Evolutionary conservation across 805 yeast genomes (phyloP).

Genomic region (Pichia eremophila): DNA sequence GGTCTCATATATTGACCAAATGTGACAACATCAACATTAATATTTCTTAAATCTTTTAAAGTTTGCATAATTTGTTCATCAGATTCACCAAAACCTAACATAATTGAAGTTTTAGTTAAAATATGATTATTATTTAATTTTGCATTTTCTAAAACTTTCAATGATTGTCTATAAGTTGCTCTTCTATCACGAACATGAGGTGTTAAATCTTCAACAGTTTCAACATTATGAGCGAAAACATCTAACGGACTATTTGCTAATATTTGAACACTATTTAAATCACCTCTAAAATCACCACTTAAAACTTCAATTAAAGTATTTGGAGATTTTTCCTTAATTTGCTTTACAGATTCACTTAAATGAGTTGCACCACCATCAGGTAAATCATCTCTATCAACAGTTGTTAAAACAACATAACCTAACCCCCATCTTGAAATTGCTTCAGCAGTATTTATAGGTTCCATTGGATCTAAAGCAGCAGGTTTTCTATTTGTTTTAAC

Average conservation of each 20-base stretch:
- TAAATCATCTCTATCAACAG: constrained; percentile 95
- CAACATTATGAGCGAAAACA: constrained; percentile 94
- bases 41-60: constrained; percentile 61
- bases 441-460: constrained; percentile 96
- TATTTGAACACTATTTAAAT: constrained; percentile 65
- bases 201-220: constrained; percentile 91
- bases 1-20: constrained; percentile 99
- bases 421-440: constrained; percentile 97
- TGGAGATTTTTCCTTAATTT: constrained; percentile 81
- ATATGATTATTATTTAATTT: constrained; percentile 65
- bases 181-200: constrained; percentile 94
- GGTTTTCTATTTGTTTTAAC: constrained; percentile 90
- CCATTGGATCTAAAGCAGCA: constrained; percentile 84
- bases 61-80: constrained; percentile 82
- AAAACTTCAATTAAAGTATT: constrained; percentile 87
- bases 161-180: constrained; percentile 87
- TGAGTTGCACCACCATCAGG: constrained; percentile 90
- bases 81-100: constrained; percentile 95
- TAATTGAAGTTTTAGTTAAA: constrained; percentile 86
- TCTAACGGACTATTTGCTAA: constrained; percentile 85
- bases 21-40: constrained; percentile 87
- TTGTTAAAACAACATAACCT: constrained; percentile 94
- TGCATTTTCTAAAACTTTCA: constrained; percentile 71
- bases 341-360: constrained; percentile 75
- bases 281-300: constrained; percentile 93